phyloP scores from a whole-genome alignment of 2,329 filamentous ascomycete species.

The Ustulina deusta region DNA sequence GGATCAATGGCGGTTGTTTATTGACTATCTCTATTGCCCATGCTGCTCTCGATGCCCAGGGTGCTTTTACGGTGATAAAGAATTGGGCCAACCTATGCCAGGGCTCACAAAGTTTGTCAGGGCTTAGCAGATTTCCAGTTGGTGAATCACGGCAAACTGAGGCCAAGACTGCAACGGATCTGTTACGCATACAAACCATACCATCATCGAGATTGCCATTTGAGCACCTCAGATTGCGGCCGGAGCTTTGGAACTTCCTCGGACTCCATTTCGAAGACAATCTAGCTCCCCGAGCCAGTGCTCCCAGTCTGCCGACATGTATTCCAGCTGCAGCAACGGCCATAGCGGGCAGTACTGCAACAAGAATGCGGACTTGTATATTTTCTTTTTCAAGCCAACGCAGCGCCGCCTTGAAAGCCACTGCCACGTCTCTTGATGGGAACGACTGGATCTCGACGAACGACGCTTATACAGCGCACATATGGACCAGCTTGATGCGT shows the following conservation, averaged over 20 bases:
- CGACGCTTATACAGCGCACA: conserved; percentile 3
- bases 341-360: no score
- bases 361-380: not conserved
- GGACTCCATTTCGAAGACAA: not conserved
- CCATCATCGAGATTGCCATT: not conserved
- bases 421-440: not conserved
- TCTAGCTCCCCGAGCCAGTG: not conserved
- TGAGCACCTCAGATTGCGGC: not conserved
- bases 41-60: not conserved
- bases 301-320: not conserved
- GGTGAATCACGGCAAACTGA: not conserved
- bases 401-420: not conserved
- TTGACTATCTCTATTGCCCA: not conserved
- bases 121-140: not conserved
- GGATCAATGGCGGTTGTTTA: not conserved
- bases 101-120: not conserved
- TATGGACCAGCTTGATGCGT: conserved; percentile 3
- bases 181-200: no score
- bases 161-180: no score
- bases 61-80: not conserved
- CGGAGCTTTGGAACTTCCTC: conserved; percentile 8
- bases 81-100: not conserved
- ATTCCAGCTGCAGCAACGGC: not conserved
- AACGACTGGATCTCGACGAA: not conserved
- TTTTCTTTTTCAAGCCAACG: not conserved